Conservation (phyloP, 2,329 filamentous ascomycete species). For the Pyrenophora seminiperda region DNA sequence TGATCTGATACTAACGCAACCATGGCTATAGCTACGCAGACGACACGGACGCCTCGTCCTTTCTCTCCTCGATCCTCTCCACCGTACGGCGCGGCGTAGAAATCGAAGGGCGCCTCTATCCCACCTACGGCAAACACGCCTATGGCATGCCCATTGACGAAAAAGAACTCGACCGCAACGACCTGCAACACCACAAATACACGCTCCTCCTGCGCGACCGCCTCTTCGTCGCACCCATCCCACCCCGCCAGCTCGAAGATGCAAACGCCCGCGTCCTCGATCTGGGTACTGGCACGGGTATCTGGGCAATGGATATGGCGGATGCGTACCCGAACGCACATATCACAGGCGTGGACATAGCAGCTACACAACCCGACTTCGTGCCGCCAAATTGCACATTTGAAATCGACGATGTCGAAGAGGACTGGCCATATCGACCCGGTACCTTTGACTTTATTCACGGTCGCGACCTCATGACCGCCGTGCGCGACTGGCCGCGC, state of each 20-base stretch:
- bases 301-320: constrained; percentile 34
- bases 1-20: constrained; percentile 7
- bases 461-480: constrained; percentile 38
- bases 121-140: constrained; percentile 27
- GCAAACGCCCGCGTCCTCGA: constrained; percentile 23
- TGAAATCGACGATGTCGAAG: constrained; percentile 49
- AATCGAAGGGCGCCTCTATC: constrained; percentile 27
- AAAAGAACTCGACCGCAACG: constrained; percentile 30
- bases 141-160: constrained; percentile 38
- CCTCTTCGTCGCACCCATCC: constrained; percentile 23
- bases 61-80: constrained; percentile 18
- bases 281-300: constrained; percentile 29
- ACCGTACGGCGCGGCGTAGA: constrained; percentile 28
- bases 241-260: constrained; percentile 13
- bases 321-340: constrained; percentile 25
- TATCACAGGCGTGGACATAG: constrained; percentile 43
- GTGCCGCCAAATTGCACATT: constrained; percentile 47
- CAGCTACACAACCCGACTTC: constrained; percentile 47
- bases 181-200: constrained; percentile 35
- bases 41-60: constrained; percentile 28
- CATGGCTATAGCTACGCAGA: constrained; percentile 24
- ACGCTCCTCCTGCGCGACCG: constrained; percentile 23
- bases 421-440: constrained; percentile 45
- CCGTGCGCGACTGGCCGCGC: constrained; percentile 38
- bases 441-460: constrained; percentile 41